Percentiles rank a stretch among this genome's conserved stretches.
Evolutionary conservation across 2,329 filamentous ascomycete genomes (phyloP).

Genomic region (Penicillium psychrosexuale): DNA sequence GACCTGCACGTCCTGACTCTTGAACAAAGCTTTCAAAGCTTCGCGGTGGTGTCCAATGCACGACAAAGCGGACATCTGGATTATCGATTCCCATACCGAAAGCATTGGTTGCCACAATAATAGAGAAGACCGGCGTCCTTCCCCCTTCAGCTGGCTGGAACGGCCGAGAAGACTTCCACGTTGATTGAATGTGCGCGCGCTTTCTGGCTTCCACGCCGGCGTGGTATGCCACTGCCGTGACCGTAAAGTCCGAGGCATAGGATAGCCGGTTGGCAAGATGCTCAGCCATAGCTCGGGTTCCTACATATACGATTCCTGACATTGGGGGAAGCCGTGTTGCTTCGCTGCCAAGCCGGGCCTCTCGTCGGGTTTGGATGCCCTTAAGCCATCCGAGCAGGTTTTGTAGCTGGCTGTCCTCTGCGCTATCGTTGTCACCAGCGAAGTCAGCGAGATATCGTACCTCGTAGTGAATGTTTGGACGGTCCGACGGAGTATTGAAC

Average conservation of each 20-base stretch:
- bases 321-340: conserved; percentile 33
- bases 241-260: conserved; percentile 23
- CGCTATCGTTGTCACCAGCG: conserved; percentile 27
- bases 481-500: conserved; percentile 79
- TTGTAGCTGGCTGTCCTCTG: conserved; percentile 64
- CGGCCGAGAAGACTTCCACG: conserved; percentile 36
- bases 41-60: conserved; percentile 91
- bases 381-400: conserved; percentile 76
- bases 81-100: conserved; percentile 99
- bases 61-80: conserved; percentile 87
- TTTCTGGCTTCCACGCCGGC: conserved; percentile 68
- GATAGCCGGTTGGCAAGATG: conserved; percentile 39
- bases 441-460: conserved; percentile 59
- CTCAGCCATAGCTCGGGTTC: conserved; percentile 41
- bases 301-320: conserved; percentile 49
- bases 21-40: conserved; percentile 96
- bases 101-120: conserved; percentile 91
- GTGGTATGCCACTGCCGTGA: conserved; percentile 48
- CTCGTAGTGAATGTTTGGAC: conserved; percentile 87
- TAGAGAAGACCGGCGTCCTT: conserved; percentile 67
- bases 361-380: conserved; percentile 66
- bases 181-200: conserved; percentile 56
- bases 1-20: conserved; percentile 85
- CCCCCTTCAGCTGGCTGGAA: conserved; percentile 12
- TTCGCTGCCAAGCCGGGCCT: conserved; percentile 46